phyloP scores from a whole-genome alignment of 2,329 filamentous ascomycete genomes.

The Fusarium stilboides region DNA sequence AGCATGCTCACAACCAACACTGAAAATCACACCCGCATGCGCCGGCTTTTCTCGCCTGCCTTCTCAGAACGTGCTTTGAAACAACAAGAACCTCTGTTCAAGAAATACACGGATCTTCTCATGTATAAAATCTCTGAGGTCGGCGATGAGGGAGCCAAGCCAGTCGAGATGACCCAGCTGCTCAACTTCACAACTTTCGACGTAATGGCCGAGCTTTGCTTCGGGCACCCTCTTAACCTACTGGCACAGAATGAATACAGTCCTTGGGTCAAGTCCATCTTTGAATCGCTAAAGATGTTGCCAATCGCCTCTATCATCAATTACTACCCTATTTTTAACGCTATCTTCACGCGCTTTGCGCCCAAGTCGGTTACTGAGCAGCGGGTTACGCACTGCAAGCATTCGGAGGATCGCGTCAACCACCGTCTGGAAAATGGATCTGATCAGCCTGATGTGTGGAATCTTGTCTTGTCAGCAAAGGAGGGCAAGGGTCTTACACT shows the following conservation, averaged over 20 bases:
- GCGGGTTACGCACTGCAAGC: constrained; percentile 19
- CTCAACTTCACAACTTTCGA: constrained; percentile 50
- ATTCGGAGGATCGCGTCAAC: constrained; percentile 18
- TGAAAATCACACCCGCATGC: constrained; percentile 11
- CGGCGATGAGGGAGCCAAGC: constrained; percentile 8
- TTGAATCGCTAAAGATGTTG: constrained; percentile 24
- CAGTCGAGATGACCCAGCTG: constrained; percentile 15
- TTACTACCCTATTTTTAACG: constrained; percentile 20
- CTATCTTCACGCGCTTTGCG: constrained; percentile 4
- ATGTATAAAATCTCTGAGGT: constrained; percentile 19
- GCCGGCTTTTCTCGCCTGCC: constrained; percentile 16
- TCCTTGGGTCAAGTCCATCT: constrained; percentile 49
- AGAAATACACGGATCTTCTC: constrained; percentile 25
- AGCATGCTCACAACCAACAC: constrained; percentile 18
- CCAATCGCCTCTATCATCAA: constrained; percentile 7
- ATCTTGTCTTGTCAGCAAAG: constrained; percentile 17
- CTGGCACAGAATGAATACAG: constrained; percentile 46
- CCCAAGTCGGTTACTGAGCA: constrained; percentile 18
- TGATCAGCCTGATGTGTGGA: constrained; percentile 31
- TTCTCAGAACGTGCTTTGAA: constrained; percentile 33
- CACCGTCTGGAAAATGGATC: constrained; percentile 12
- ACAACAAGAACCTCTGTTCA: constrained; percentile 23
- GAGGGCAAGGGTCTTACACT: constrained; percentile 27
- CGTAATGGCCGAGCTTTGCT: constrained; percentile 46
- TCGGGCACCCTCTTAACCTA: constrained; percentile 48